Percentiles rank a stretch among this genome's conserved stretches.
Evolutionary conservation across 176 grass and related monocot genomes (phyloP).

Genomic region (Carex littledalei): DNA sequence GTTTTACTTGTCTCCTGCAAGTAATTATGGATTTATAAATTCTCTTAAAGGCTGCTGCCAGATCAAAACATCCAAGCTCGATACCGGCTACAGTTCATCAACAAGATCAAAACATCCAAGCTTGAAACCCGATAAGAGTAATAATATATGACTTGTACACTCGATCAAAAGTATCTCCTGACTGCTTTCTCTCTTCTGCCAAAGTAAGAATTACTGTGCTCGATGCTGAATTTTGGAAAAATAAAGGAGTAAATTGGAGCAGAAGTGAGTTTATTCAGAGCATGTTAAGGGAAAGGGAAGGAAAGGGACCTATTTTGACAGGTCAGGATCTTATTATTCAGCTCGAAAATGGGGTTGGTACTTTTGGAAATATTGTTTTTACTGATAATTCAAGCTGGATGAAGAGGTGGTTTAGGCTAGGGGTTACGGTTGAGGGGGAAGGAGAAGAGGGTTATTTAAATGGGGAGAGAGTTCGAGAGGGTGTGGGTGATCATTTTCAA

Average conservation of each 20-base stretch:
- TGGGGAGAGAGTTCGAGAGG: neutral
- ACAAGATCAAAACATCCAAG: neutral
- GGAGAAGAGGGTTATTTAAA: neutral
- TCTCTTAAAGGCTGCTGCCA: neutral
- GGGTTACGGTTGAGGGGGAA: neutral
- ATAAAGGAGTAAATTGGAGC: neutral
- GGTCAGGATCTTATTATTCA: neutral
- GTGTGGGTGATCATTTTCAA: neutral
- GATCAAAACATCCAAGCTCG: neutral
- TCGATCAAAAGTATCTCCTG: neutral
- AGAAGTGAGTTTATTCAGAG: neutral
- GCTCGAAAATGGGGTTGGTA: neutral
- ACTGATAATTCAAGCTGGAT: slow-evolving; percentile 1
- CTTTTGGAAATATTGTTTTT: neutral
- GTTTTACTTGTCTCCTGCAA: neutral
- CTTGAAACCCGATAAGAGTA: neutral
- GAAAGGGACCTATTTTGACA: neutral
- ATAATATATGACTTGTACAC: neutral
- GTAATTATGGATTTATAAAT: neutral
- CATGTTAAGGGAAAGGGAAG: neutral
- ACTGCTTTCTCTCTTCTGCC: neutral
- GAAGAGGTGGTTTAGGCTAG: neutral
- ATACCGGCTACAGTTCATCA: neutral
- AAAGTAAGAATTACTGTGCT: slow-evolving; percentile 1
- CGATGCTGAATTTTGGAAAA: neutral